These are phyloP conservation scores for Mucuna pruriens DNA, from an alignment of 306 rosid species.

Conservation along the genomic window DNA sequence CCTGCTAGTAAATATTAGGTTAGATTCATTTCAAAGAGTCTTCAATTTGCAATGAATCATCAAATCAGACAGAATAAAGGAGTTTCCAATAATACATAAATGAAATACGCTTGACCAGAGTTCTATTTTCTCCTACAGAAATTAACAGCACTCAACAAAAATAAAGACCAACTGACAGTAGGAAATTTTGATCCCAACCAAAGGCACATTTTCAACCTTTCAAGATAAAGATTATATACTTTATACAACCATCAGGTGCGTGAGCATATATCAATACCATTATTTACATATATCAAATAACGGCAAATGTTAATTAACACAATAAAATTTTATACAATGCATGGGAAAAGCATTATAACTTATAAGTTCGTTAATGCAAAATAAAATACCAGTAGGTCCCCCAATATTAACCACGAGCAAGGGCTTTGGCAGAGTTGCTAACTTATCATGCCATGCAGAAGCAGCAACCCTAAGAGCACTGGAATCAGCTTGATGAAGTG, in stretches of 20 bases:
- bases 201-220: constrained; percentile 22
- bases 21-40: constrained; percentile 11
- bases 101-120: neutral
- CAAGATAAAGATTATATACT: constrained; percentile 1
- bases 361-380: constrained; percentile 8
- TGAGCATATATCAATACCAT: neutral
- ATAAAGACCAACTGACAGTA: neutral
- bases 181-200: neutral
- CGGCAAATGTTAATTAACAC: neutral
- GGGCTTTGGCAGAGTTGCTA: constrained; percentile 80
- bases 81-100: constrained; percentile 1
- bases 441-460: constrained; percentile 76
- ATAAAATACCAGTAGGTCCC: constrained; percentile 78
- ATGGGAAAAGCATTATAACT: constrained; percentile 17
- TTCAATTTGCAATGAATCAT: neutral
- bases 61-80: constrained; percentile 5
- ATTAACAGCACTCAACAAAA: neutral
- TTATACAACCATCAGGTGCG: constrained; percentile 11
- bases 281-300: constrained; percentile 5
- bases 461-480: constrained; percentile 76
- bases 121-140: neutral
- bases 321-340: neutral
- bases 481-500: constrained; percentile 92
- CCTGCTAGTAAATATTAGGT: neutral
- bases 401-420: constrained; percentile 88